Evolutionary conservation across 495 filamentous ascomycete species (phyloP), one percentile per base, ranked within the genome.

Genomic region (Penicillium samsonianum): DNA sequence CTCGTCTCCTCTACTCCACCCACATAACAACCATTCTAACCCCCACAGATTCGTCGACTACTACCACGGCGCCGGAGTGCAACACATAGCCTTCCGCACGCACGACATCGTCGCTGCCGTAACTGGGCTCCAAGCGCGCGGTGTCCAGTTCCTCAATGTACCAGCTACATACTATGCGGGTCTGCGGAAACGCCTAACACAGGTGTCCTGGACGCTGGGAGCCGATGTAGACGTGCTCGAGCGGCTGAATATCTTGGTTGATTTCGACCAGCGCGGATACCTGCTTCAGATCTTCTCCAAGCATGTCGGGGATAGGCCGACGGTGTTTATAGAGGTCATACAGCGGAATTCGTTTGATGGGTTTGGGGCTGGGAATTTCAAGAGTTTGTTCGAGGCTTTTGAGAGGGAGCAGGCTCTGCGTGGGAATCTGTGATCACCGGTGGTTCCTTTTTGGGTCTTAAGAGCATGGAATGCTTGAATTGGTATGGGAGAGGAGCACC

Each of bases 321-420:
- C 91, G 4, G 88, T 93, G 16, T 93, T 94, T 67, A 75, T 93
- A 37, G 90, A 95, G 79, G 87, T 93, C 56, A 93, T 95, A 61
- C 87, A 92, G 70, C 76, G 89, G 22, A 81, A 87, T 56, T 81
- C 87, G 40, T 94, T 94, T 70, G 81, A 86, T 44, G 90, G 91
- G 0, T 94, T 95, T 65, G 90, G 90, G 8, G 90, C 90, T 0
- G 90, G 90, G 7, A 92, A 94, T 67, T 93, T 93, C 70, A 93
- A 89, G 81, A 87, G 83, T 62, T 61, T 93, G 53, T 94, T 93
- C 67, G 88, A 93, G 73, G 90, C 90, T 1, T 90, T 93, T 74
- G 90, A 93, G 79, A 67, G 88, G 45, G 90, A 93, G 86, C 90
- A 48, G 83, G 92, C 53, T 79, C 35, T 53, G 17, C 61, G 69